Conservation (phyloP, 495 filamentous ascomycete species). For the Schizothecium vesticola region DNA sequence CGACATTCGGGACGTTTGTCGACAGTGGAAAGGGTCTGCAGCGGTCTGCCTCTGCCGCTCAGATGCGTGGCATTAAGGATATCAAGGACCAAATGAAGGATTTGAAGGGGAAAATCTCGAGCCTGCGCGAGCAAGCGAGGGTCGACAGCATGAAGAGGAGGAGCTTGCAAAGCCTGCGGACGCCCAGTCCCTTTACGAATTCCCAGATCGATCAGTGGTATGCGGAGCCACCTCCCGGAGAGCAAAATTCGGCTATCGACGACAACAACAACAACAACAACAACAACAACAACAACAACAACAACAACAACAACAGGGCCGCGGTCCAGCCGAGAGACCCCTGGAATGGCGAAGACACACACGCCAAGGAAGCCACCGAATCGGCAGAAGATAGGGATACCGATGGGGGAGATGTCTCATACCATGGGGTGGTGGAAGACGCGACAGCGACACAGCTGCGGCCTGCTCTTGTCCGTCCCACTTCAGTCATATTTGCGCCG, state of each 20-base stretch:
- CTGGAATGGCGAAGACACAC: constrained; percentile 35
- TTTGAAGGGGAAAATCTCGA: constrained; percentile 85
- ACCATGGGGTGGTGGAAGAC: constrained; percentile 15
- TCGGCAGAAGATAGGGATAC: background rate
- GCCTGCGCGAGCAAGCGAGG: constrained; percentile 71
- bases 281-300: too few species aligned
- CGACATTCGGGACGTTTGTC: constrained; percentile 31
- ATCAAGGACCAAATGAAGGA: constrained; percentile 91
- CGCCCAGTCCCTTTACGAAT: constrained; percentile 78
- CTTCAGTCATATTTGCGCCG: background rate
- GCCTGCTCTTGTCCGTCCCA: constrained; percentile 7
- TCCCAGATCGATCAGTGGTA: constrained; percentile 67
- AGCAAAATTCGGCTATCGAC: constrained; percentile 23
- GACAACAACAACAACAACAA: too few species aligned
- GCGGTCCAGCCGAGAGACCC: constrained; percentile 16
- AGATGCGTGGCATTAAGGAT: constrained; percentile 78
- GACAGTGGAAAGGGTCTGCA: constrained; percentile 27
- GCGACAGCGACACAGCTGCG: constrained; percentile 4
- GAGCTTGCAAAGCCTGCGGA: constrained; percentile 77
- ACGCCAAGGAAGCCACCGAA: constrained; percentile 12
- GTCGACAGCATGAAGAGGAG: constrained; percentile 77
- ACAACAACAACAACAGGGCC: constrained; percentile 9
- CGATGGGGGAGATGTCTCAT: constrained; percentile 22
- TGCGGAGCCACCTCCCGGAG: constrained; percentile 39
- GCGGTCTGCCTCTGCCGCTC: constrained; percentile 54